phyloP scores from a whole-genome alignment of 495 filamentous ascomycete genomes.

The Podospora australis region DNA sequence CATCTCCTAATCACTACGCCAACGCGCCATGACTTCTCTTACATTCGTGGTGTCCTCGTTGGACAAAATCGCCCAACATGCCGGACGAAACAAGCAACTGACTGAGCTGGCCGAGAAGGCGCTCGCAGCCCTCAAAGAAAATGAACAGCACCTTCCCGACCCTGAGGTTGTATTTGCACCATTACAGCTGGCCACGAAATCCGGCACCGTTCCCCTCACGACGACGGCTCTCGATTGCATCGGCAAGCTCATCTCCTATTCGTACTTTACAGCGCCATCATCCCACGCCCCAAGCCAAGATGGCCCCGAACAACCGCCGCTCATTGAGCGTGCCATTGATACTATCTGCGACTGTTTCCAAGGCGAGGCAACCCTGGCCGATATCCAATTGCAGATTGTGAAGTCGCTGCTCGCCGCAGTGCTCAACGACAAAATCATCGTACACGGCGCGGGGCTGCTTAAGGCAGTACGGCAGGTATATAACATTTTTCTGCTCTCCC shows the following conservation, averaged over 20 bases:
- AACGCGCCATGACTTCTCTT: slow-evolving; percentile 75
- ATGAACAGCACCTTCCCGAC: slow-evolving; percentile 63
- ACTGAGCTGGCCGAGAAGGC: slow-evolving; percentile 74
- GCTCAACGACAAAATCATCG: slow-evolving; percentile 94
- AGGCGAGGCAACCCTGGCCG: slow-evolving; percentile 81
- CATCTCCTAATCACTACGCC: slow-evolving; percentile 22
- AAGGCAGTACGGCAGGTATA: slow-evolving; percentile 99
- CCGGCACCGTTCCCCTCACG: slow-evolving; percentile 71
- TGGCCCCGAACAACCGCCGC: slow-evolving; percentile 44
- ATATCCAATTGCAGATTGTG: slow-evolving; percentile 95
- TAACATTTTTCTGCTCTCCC: slow-evolving; percentile 94
- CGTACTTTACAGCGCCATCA: slow-evolving; percentile 82
- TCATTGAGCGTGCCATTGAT: slow-evolving; percentile 97
- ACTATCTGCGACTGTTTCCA: slow-evolving; percentile 99
- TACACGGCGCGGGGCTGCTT: slow-evolving; percentile 91
- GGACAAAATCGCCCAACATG: slow-evolving; percentile 84
- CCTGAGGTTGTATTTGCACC: slow-evolving; percentile 90
- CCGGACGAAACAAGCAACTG: slow-evolving; percentile 70
- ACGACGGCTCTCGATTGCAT: slow-evolving; percentile 95
- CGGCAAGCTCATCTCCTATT: slow-evolving; percentile 96
- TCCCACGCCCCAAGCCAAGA: slow-evolving; percentile 36
- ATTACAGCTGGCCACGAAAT: slow-evolving; percentile 78
- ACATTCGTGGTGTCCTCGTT: slow-evolving; percentile 90
- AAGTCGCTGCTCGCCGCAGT: slow-evolving; percentile 94
- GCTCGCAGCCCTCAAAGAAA: slow-evolving; percentile 71